Evolutionary conservation across 2,329 filamentous ascomycete species (phyloP), one percentile per base, ranked within the genome.

Genomic region (Plenodomus lindquistii): DNA sequence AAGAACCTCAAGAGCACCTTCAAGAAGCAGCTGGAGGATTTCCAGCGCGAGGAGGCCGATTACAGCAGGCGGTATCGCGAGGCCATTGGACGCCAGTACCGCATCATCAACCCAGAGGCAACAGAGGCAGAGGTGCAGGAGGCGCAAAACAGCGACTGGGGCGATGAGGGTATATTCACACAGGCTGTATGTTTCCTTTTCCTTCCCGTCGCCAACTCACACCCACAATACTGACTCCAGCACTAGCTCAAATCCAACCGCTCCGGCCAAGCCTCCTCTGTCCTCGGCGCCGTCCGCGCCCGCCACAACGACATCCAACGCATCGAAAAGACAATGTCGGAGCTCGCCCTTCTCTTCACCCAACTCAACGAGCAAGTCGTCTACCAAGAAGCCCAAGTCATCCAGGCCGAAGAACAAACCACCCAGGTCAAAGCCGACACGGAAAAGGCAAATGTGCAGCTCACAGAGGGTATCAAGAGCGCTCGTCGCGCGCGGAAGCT

Each of bases 251-350:
- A 85, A 66, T 84, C 81, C 62, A 91, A 90, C 78, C 87, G 87
- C 57, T 84, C 83, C 37, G 87, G 86, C 46, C 86, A 89, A 66
- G 89, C 88, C 36, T 83, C 80, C 42, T 85, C 85, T 15, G 84
- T 91, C 7, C 84, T 93, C 41, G 88, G 88, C 56, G 87, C 87
- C 55, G 89, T 93, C 34, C 87, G 88, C 57, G 88, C 88, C 31
- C 88, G 89, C 46, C 89, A 93, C 78, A 89, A 88, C 68, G 89
- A 93, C 74, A 85, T 93, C 55, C 83, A 89, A 75, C 84, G 84
- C 72, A 93, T 94, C 60, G 88, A 93, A 73, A 80, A 83, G 68
- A 91, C 87, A 5, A 80, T 93, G 56, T 76, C 77, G 29, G 87
- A 93, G 70, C 81, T 93, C 36, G 80, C 84, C 20, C 69, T 80